Percentiles rank a stretch among this genome's conserved stretches.
These are phyloP conservation scores for Heimioporus punctisporus DNA, from an alignment of 1,284 basidiomycete genomes.

Conservation along the genomic window DNA sequence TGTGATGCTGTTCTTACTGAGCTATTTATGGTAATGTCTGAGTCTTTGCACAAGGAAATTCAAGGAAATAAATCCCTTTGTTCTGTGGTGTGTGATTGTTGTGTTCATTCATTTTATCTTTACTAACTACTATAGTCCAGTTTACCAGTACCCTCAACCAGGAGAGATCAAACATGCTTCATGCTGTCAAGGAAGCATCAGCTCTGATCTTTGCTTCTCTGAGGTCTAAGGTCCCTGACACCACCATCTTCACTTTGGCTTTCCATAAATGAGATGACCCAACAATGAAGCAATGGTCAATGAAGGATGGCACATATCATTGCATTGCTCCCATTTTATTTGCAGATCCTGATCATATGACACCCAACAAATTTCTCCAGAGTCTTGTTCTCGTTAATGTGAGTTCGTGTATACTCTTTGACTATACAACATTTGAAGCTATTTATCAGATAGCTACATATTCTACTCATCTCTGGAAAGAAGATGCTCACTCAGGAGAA, in stretches of 20 bases:
- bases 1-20: background rate
- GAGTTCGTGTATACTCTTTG: background rate
- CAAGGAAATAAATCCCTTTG: background rate
- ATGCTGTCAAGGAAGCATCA: background rate
- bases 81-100: background rate
- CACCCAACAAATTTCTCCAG: background rate
- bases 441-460: background rate
- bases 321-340: background rate
- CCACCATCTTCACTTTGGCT: background rate
- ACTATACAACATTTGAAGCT: background rate
- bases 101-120: too few species aligned
- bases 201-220: slow-evolving; percentile 1
- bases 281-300: background rate
- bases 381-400: background rate
- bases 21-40: background rate
- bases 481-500: background rate
- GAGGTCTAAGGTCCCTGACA: background rate
- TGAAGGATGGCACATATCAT: background rate
- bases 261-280: background rate
- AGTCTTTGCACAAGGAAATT: background rate
- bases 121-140: background rate
- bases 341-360: background rate
- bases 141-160: background rate
- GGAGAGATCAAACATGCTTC: slow-evolving; percentile 6
- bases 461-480: slow-evolving; percentile 2